These are phyloP conservation scores for Penicillium frequentans DNA, from an alignment of 2,329 filamentous ascomycete genomes.

Conservation along the genomic window DNA sequence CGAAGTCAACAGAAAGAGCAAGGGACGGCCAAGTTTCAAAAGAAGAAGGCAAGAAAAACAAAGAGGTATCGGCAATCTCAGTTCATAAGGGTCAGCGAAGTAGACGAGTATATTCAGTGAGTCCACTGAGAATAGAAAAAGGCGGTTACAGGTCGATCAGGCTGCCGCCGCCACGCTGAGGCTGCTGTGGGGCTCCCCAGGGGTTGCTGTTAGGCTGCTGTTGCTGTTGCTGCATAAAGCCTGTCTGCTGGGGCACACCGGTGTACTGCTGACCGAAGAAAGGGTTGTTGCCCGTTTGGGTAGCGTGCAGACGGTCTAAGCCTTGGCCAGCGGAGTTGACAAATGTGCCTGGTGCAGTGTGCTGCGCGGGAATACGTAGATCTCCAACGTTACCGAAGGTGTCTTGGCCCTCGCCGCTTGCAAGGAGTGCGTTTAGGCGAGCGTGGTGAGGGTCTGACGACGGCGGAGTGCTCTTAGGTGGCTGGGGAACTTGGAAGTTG, in stretches of 20 bases:
- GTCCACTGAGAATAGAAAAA: background rate
- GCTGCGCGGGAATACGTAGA: constrained; percentile 89
- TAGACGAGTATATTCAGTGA: background rate
- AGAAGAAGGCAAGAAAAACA: background rate
- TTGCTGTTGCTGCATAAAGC: constrained; percentile 45
- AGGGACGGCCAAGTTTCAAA: background rate
- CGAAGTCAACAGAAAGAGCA: background rate
- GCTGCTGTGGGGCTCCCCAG: constrained; percentile 53
- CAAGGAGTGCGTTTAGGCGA: constrained; percentile 81
- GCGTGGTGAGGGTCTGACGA: constrained; percentile 60
- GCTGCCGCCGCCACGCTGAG: constrained; percentile 52
- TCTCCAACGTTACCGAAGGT: constrained; percentile 98
- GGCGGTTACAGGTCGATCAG: constrained; percentile 59
- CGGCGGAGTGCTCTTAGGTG: constrained; percentile 34
- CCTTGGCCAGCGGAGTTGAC: constrained; percentile 91
- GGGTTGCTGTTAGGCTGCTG: constrained; percentile 52
- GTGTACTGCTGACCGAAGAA: constrained; percentile 85
- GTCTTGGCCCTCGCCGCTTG: constrained; percentile 88
- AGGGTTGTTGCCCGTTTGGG: constrained; percentile 78
- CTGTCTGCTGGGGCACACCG: constrained; percentile 56
- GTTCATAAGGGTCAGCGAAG: background rate
- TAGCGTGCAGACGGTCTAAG: constrained; percentile 67
- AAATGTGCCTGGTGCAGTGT: constrained; percentile 93
- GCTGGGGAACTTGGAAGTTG: constrained; percentile 32
- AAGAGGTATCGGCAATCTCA: background rate